Base-by-base conservation (phyloP, 148 eudicot genomes). In the Chenopodium suecicum region DNA sequence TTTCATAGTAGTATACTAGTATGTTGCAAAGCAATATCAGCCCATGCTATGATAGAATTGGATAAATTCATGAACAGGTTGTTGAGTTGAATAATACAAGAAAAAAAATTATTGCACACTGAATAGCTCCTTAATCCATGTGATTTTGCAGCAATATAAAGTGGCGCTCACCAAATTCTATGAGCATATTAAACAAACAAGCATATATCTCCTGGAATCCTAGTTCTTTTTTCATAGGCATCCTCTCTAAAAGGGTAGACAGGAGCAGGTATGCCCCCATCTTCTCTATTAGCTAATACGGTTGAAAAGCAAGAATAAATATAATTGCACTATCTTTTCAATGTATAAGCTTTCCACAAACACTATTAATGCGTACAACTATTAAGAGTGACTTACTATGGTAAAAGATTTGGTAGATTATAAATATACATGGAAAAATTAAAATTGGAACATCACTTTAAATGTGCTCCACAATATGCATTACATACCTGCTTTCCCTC, bases 401-500 rank as follows among this genome's bases (percentile, higher is more conserved):
- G 25, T 46, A 7, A 47, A n/a, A 16, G 17, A 22, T 4, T 48
- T 9, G 11, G 5, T 47, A 48, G 46, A 74, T 27, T 48, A 3
- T 70, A 17, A 13, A 1, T 25, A 23, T 50, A 0, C 10, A 74
- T 74, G 77, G 10, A 48, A 74, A 22, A 23, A 47, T 72, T 19
- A 72, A 72, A 22, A 46, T 4, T 37, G 50, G 52, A 41, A 41
- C 44, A 11, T 71, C 23, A 44, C 54, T 72, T 64, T 17, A 5
- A 62, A n/a, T 1, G 48, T 34, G 9, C 8, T 77, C 10, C 13
- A 10, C 4, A 14, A 11, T 20, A 9, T 50, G 54, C 54, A 50
- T 11, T 2, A 68, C 56, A 48, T 84, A 93, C 98, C 91, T 89
- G 88, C 90, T 93, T 95, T 84, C 98, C 98, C 81, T 89, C 92